Base-by-base conservation (phyloP, 2,329 filamentous ascomycete genomes). In the Juglanconis oblonga region DNA sequence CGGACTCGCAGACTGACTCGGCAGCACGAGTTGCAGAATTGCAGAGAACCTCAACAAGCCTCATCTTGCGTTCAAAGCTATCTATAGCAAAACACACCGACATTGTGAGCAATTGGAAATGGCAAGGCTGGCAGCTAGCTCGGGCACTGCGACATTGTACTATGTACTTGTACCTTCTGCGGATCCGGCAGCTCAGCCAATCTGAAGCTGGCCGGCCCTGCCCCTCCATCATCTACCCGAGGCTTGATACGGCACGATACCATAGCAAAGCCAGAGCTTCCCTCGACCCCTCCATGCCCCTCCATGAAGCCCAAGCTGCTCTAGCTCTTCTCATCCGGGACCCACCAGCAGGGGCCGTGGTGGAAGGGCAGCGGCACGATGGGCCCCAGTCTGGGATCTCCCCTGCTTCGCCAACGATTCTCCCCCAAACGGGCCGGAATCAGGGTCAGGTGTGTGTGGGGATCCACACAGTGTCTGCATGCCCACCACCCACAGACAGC, bases 241-340 rank as follows among this genome's bases (percentile, higher is more conserved):
- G 24, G 55, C 35, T 40, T 32, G 55, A 59, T 48, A 55, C 44
- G 50, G 45, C 36, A 35, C 57, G 59, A 62, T 62, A 62, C 31
- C 32, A 4, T 14, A n/a, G 13, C 40, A 17, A 10, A 36, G 49
- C 58, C 48, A 50, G 57, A 59, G 57, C 55, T 57, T 59, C 40
- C 48, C 45, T 55, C 35, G 56, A 59, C 59, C 59, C 59, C 59
- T 62, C 59, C 59, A 59, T 62, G 59, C 59, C 59, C 59, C 59
- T 61, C 59, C 55, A 61, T 47, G 44, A 45, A 24, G 24, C 54
- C 51, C 58, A 56, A 50, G 45, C 31, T 50, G 55, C 55, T 55
- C 47, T 17, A 52, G 48, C 52, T 52, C 45, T 32, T 24, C 24
- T 24, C 24, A 24, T 24, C 24, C 51, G 52, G 42, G 53, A 47